Evolutionary conservation across 2,329 filamentous ascomycete genomes (phyloP), one percentile per base, ranked within the genome.

Genomic region (Aureobasidium sp.): DNA sequence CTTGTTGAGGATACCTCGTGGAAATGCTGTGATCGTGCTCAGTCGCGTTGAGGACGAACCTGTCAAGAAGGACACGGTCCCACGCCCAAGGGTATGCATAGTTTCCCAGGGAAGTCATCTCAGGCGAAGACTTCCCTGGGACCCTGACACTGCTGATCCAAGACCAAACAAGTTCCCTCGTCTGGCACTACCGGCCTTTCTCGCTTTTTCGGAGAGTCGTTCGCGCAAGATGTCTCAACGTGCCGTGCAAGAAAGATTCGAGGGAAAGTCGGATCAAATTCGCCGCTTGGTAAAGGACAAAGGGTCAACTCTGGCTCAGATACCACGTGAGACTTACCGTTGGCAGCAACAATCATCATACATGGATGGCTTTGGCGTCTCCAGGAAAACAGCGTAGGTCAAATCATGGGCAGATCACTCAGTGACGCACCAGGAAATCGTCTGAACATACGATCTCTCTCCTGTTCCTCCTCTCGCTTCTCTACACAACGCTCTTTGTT

Each of bases 161-260:
- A 36, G 29, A 48, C 44, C 56, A 3, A 22, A 22, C 42, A 59
- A 59, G 31, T 8, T 59, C 5, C 34, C 42, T n/a, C 56, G 56
- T 9, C 15, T 48, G 9, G 14, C 25, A 22, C 14, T 39, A 7
- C 56, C 44, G 6, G 7, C 5, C 14, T 48, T n/a, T 15, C 8
- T 59, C 6, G 56, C 22, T 17, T 59, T 59, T 15, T 48, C 56
- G 6, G 42, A 59, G 5, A 59, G 56, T 29, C 56, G 56, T 20
- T 25, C 27, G 20, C 7, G n/a, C 42, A 39, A 49, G 31, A 59
- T 59, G 56, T n/a, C 29, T n/a, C 44, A 41, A 29, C 25, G 22
- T 5, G 51, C 31, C 3, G 37, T 42, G 22, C 22, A 31, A 31
- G 51, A 55, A 17, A 42, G 37, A 31, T 42, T 41, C 4, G 7